These are phyloP conservation scores for Ascochyta rabiei DNA, from an alignment of 2,329 filamentous ascomycete species.

Conservation along the genomic window DNA sequence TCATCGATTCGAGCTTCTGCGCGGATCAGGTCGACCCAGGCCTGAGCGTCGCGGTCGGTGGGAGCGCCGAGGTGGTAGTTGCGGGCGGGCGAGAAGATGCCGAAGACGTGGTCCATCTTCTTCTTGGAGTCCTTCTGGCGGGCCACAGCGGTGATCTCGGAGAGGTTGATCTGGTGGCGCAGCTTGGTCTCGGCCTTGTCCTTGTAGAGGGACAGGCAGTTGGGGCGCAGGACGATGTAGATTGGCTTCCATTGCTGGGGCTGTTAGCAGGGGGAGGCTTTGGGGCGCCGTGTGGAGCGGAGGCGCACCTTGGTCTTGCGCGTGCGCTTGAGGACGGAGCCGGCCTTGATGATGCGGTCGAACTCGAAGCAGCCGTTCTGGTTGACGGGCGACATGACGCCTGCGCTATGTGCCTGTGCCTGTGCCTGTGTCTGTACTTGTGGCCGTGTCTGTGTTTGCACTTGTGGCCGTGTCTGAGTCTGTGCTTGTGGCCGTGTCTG, in stretches of 20 bases:
- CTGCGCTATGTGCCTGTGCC: constrained; percentile 39
- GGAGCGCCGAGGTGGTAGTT: constrained; percentile 89
- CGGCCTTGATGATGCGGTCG: constrained; percentile 89
- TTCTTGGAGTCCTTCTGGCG: constrained; percentile 88
- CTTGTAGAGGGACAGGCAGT: constrained; percentile 90
- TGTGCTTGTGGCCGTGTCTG: constrained; percentile 22
- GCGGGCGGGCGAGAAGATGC: constrained; percentile 85
- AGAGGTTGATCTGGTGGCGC: constrained; percentile 83
- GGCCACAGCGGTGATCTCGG: constrained; percentile 89
- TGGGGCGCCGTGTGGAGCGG: background rate
- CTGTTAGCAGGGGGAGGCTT: constrained; percentile 11
- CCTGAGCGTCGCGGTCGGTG: constrained; percentile 74
- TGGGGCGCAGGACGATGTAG: constrained; percentile 88
- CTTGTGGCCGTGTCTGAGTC: constrained; percentile 15
- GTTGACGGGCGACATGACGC: constrained; percentile 83
- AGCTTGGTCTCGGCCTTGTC: constrained; percentile 88
- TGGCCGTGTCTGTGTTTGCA: constrained; percentile 22
- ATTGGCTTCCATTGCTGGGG: constrained; percentile 84
- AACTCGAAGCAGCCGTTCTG: constrained; percentile 96
- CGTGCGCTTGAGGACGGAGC: constrained; percentile 84
- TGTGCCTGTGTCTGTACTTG: constrained; percentile 15
- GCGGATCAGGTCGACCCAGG: constrained; percentile 86
- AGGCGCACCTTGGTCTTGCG: constrained; percentile 84
- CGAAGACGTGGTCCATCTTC: constrained; percentile 86
- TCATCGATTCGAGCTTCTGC: constrained; percentile 82